phyloP scores from a whole-genome alignment of 495 filamentous ascomycete genomes.

The Cercophora samala region DNA sequence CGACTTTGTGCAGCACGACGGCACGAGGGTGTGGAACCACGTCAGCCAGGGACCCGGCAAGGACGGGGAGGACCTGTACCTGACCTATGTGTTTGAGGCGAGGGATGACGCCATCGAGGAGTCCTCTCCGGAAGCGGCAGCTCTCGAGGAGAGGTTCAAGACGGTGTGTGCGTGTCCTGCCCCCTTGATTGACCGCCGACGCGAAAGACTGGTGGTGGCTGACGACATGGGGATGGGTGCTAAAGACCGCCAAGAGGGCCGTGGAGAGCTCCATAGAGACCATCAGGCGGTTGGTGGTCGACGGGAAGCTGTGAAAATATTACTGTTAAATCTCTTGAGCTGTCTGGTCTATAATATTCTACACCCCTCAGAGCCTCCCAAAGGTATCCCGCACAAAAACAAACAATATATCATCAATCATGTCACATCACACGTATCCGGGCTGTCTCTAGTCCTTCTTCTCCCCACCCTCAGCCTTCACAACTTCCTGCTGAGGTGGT shows the following conservation, averaged over 20 bases:
- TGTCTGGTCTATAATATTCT: background rate
- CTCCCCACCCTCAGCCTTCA: background rate
- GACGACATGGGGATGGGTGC: slow-evolving; percentile 17
- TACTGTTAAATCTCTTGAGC: too few species aligned
- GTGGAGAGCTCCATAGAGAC: slow-evolving; percentile 41
- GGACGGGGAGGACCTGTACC: slow-evolving; percentile 29
- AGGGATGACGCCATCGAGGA: slow-evolving; percentile 28
- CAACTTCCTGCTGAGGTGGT: background rate
- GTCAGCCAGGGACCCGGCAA: slow-evolving; percentile 26
- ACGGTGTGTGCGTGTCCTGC: background rate
- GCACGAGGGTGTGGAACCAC: slow-evolving; percentile 37
- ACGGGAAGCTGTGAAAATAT: slow-evolving; percentile 27
- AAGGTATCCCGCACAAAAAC: background rate
- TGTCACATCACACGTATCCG: background rate
- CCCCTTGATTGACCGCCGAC: background rate
- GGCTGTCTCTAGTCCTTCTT: background rate
- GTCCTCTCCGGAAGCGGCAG: slow-evolving; percentile 11
- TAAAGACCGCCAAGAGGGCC: slow-evolving; percentile 39
- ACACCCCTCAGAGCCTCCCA: background rate
- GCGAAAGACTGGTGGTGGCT: slow-evolving; percentile 32
- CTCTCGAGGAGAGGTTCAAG: slow-evolving; percentile 31
- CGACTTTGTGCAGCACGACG: slow-evolving; percentile 39
- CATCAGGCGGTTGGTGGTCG: slow-evolving; percentile 33
- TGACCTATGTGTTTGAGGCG: slow-evolving; percentile 46
- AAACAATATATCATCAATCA: background rate